Percentiles rank a stretch among this genome's conserved stretches.
phyloP scores from a whole-genome alignment of 371 early-diverging fungal genomes.

The Ordospora colligata region DNA sequence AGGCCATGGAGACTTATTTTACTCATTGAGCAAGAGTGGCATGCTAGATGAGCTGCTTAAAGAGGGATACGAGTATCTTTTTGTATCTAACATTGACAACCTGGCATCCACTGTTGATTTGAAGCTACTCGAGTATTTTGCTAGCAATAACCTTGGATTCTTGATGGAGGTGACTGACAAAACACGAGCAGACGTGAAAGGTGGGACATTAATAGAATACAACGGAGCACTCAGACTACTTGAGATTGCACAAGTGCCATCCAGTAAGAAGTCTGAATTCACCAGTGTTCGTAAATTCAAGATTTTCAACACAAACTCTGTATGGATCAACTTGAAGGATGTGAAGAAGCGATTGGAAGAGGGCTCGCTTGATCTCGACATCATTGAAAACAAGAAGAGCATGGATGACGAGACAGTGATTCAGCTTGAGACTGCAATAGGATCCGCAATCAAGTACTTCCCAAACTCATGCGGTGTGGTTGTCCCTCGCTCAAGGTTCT shows the following conservation, averaged over 20 bases:
- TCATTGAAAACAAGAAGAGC: slow-evolving; percentile 85
- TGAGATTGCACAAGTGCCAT: slow-evolving; percentile 98
- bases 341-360: slow-evolving; percentile 80
- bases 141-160: slow-evolving; percentile 76
- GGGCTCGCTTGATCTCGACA: slow-evolving; percentile 74
- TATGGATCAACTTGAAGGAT: slow-evolving; percentile 88
- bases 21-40: slow-evolving; percentile 81
- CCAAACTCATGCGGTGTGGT: slow-evolving; percentile 84
- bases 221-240: slow-evolving; percentile 81
- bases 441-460: slow-evolving; percentile 97
- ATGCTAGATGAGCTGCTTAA: slow-evolving; percentile 80
- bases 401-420: slow-evolving; percentile 77
- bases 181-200: slow-evolving; percentile 97
- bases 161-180: slow-evolving; percentile 98
- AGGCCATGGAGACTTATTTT: slow-evolving; percentile 95
- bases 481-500: slow-evolving; percentile 89
- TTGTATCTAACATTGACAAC: slow-evolving; percentile 98
- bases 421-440: slow-evolving; percentile 97
- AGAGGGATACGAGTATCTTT: slow-evolving; percentile 94
- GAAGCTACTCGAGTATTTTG: slow-evolving; percentile 79
- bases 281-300: slow-evolving; percentile 97
- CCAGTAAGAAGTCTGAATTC: slow-evolving; percentile 82
- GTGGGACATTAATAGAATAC: slow-evolving; percentile 94
- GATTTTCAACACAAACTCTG: slow-evolving; percentile 99
- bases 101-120: slow-evolving; percentile 92